These are phyloP conservation scores for Sugiyamaella sp. DNA, from an alignment of 1,139 yeast genomes.

Conservation along the genomic window DNA sequence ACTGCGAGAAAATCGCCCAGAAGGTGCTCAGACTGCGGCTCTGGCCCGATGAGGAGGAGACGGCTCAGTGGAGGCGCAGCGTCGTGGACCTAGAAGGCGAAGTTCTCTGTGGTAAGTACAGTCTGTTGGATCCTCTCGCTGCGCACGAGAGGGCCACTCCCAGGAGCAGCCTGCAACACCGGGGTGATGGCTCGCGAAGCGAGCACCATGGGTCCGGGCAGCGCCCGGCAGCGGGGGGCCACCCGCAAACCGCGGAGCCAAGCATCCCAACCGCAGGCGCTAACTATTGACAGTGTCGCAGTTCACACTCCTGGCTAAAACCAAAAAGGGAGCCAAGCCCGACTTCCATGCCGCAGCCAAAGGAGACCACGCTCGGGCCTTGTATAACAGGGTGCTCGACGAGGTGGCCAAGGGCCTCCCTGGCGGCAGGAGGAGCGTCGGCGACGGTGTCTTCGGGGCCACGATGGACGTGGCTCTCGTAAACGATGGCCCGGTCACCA, in stretches of 20 bases:
- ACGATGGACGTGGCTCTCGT: slow-evolving; percentile 92
- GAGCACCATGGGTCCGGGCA: no score
- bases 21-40: slow-evolving; percentile 67
- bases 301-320: slow-evolving; percentile 81
- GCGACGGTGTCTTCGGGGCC: slow-evolving; percentile 92
- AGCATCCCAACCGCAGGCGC: not conserved
- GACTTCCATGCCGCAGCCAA: slow-evolving; percentile 91
- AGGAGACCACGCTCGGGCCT: slow-evolving; percentile 64
- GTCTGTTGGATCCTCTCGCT: no score
- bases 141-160: no score
- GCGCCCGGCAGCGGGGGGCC: no score
- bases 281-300: slow-evolving; percentile 61
- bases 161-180: no score
- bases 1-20: slow-evolving; percentile 66
- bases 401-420: slow-evolving; percentile 50
- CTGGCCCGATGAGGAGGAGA: slow-evolving; percentile 65
- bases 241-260: not conserved
- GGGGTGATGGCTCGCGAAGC: no score
- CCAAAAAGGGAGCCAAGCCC: slow-evolving; percentile 90
- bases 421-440: slow-evolving; percentile 60
- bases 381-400: slow-evolving; percentile 65
- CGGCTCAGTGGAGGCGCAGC: slow-evolving; percentile 64
- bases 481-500: slow-evolving; percentile 86
- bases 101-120: slow-evolving; percentile 51
- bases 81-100: slow-evolving; percentile 58